Evolutionary conservation across 257 asterid species (phyloP).

Genomic region (Solanum lycopersicoides): DNA sequence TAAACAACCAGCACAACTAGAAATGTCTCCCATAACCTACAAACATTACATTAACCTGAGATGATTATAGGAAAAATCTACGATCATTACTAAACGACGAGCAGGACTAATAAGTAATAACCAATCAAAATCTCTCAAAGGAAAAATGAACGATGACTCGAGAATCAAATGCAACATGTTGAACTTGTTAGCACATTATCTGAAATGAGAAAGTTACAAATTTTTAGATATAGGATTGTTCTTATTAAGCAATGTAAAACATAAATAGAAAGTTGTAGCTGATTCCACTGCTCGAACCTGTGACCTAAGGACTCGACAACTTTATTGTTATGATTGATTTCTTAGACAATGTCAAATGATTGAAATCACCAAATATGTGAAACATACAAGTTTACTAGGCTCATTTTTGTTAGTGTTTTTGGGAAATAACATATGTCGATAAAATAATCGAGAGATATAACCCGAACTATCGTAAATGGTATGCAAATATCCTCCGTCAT

Average conservation of each 20-base stretch:
- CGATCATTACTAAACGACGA: not conserved
- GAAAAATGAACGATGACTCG: not conserved
- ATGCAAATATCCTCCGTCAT: no score
- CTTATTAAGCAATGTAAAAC: no score
- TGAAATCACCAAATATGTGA: not conserved
- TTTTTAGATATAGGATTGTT: no score
- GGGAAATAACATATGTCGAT: not conserved
- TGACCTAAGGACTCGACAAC: not conserved
- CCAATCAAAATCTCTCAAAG: not conserved
- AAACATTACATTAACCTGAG: slow-evolving; percentile 7
- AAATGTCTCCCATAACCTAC: slow-evolving; percentile 70
- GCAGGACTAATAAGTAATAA: not conserved
- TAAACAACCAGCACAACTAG: slow-evolving; percentile 64
- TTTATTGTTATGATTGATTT: not conserved
- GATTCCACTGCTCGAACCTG: not conserved
- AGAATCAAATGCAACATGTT: not conserved
- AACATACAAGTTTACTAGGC: not conserved
- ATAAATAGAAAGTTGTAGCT: not conserved
- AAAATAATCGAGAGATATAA: not conserved
- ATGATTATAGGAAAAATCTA: slow-evolving; percentile 5
- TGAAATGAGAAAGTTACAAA: not conserved
- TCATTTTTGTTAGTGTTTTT: not conserved
- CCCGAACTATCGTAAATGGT: no score
- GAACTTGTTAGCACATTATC: not conserved
- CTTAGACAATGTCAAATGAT: not conserved